Base-by-base conservation (phyloP, 2,329 filamentous ascomycete species). In the Fusarium sp. region DNA sequence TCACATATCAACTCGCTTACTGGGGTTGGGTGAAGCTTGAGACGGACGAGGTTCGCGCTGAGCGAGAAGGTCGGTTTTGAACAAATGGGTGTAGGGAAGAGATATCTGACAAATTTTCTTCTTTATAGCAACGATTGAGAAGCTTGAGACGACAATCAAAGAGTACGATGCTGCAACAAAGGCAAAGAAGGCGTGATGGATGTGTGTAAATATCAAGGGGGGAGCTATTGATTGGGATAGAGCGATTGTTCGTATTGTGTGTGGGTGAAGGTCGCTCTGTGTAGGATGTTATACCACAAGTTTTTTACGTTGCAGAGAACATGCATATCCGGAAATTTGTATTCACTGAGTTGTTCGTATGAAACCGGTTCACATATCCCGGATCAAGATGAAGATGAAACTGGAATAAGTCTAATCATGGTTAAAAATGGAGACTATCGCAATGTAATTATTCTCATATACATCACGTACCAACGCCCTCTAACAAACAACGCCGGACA, bases 1-100 rank as follows among this genome's bases (percentile, higher is more conserved):
- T 93, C 75, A 91, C 90, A 3, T 96, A 95, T 78, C 93, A 96
- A 80, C 74, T 92, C n/a, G 80, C 86, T 15, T 95, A 95, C 80
- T 93, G 88, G 82, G 82, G 81, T 15, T 96, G 93, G 93, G 77
- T 88, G 38, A 92, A 91, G 79, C 83, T 95, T 51, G 92, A 95
- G 78, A 86, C 87, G 34, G 85, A 92, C 55, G 93, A 96, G 81
- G 83, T 87, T 58, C 89, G 86, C 75, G 81, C 82, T 20, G 83
- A 89, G 44, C 87, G 87, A 71, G 80, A 86, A 71, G 85, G 90
- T 91, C 74, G 61, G 82, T 75, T 18, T 7, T 48, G 7, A 56
- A 14, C 11, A 26, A 34, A 18, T 58, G 62, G 45, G 28, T 44
- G 43, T 26, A 15, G 55, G 14, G 15, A 22, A 24, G 68, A 70